Evolutionary conservation across 2,329 filamentous ascomycete species (phyloP), one percentile per base, ranked within the genome.

Genomic region (Cytospora mali): DNA sequence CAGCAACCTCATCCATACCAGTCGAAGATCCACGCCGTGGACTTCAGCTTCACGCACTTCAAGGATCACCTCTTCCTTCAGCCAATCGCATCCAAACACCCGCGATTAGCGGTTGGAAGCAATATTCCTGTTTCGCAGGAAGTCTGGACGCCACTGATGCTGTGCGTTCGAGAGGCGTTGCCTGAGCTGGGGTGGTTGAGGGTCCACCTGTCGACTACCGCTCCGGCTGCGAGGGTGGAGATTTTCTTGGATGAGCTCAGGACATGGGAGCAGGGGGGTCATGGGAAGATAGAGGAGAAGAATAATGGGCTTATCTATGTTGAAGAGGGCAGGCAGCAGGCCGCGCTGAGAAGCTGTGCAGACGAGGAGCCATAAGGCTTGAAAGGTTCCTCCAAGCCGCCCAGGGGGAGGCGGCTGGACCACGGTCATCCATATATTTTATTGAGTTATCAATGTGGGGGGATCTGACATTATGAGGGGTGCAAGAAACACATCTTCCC

Each of bases 61-160:
- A 69, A 69, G 31, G 70, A 71, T 57, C 67, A 67, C 39, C 64
- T 71, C 14, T 71, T 67, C 58, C 65, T 71, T 10, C 58, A 62
- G 55, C 46, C 39, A 3, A 64, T 66, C 25, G 62, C 58, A 14
- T 31, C 62, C 2, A 46, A 25, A 11, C 62, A 66, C 58, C 64
- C 64, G n/a, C 62, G 55, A 2, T 42, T 64, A 13, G 18, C 33
- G 3, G 39, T 21, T 16, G 46, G 50, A 31, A 39, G 58, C 14
- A 23, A 28, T 21, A 58, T 60, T 7, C 64, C 64, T 29, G 62
- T 66, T 18, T 53, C 58, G 28, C 62, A 58, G 58, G 64, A 58
- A 1, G 27, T 64, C 5, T 66, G 64, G 64, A 59, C 46, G 50
- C 62, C 64, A 55, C 52, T 66, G 10, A 56, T 64, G 58, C 46